phyloP scores from a whole-genome alignment of 2,329 filamentous ascomycete species.

The Emergomyces pasteurianus region DNA sequence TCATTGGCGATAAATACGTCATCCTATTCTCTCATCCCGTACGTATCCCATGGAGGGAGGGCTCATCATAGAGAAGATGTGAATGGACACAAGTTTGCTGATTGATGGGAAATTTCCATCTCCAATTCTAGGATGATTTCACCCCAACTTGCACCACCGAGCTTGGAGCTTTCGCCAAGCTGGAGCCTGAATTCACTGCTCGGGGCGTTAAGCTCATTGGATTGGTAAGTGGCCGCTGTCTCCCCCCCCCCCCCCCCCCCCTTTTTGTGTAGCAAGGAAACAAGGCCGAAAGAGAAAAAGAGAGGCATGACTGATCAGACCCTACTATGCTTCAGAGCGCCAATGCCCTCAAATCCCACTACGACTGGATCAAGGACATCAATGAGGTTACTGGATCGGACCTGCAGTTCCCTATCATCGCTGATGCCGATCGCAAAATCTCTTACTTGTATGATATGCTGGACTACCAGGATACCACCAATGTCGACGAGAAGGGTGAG shows the following conservation, averaged over 20 bases:
- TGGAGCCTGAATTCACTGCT: slow-evolving; percentile 77
- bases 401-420: slow-evolving; percentile 68
- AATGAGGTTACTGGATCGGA: slow-evolving; percentile 61
- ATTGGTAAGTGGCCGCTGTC: slow-evolving; percentile 36
- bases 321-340: slow-evolving; percentile 39
- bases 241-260: too few relatives aligned
- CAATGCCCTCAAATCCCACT: slow-evolving; percentile 74
- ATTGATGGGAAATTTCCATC: not conserved
- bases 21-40: slow-evolving; percentile 60
- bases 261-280: not conserved
- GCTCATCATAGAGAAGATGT: not conserved
- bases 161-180: slow-evolving; percentile 82
- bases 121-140: slow-evolving; percentile 50
- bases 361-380: slow-evolving; percentile 84
- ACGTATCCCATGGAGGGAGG: slow-evolving; percentile 4
- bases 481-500: slow-evolving; percentile 61
- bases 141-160: slow-evolving; percentile 94
- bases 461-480: slow-evolving; percentile 69
- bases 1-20: slow-evolving; percentile 58
- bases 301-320: not conserved
- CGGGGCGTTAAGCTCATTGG: slow-evolving; percentile 86
- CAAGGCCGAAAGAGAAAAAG: not conserved
- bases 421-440: slow-evolving; percentile 66
- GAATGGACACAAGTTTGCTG: not conserved
- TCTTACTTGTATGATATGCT: slow-evolving; percentile 72